phyloP scores from a whole-genome alignment of 805 yeast genomes.

The Clavispora carvajalis region DNA sequence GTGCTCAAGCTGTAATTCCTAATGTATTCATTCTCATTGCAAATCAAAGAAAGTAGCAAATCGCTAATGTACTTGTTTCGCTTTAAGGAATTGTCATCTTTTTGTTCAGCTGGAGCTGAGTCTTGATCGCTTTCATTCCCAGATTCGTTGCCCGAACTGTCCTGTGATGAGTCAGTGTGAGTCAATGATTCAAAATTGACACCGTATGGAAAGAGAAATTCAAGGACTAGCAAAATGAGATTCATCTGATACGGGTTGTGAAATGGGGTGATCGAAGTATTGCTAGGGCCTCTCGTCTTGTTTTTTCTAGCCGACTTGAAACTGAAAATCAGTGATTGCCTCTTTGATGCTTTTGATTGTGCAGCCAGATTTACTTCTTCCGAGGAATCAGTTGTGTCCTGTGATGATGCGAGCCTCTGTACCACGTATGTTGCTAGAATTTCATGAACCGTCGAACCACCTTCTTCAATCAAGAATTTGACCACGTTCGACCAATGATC shows the following conservation, averaged over 20 bases:
- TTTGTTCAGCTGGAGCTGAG: constrained; percentile 16
- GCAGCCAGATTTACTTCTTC: constrained; percentile 4
- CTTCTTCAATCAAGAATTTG: constrained; percentile 29
- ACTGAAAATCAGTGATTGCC: constrained; percentile 22
- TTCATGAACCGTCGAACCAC: constrained; percentile 35
- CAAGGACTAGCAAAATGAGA: constrained; percentile 26
- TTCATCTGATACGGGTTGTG: constrained; percentile 31
- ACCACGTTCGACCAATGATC: constrained; percentile 26
- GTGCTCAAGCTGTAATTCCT: constrained; percentile 31
- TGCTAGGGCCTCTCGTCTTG: constrained; percentile 14
- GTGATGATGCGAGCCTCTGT: constrained; percentile 20
- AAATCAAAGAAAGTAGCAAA: constrained; percentile 25
- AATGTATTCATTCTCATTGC: constrained; percentile 29
- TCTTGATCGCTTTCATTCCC: constrained; percentile 13
- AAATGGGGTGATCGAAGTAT: constrained; percentile 22
- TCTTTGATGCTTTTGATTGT: constrained; percentile 5
- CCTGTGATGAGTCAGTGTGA: constrained; percentile 3
- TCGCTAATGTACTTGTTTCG: constrained; percentile 24
- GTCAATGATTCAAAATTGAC: constrained; percentile 25
- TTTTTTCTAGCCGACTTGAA: constrained; percentile 19
- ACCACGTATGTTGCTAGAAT: constrained; percentile 28
- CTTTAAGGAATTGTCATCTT: constrained; percentile 12
- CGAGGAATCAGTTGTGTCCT: constrained; percentile 4
- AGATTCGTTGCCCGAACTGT: constrained; percentile 6
- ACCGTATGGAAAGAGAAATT: constrained; percentile 31